Percentiles rank a stretch among this genome's conserved stretches.
Evolutionary conservation across 1,284 basidiomycete species (phyloP).

Genomic region (Schizophyllum commune): DNA sequence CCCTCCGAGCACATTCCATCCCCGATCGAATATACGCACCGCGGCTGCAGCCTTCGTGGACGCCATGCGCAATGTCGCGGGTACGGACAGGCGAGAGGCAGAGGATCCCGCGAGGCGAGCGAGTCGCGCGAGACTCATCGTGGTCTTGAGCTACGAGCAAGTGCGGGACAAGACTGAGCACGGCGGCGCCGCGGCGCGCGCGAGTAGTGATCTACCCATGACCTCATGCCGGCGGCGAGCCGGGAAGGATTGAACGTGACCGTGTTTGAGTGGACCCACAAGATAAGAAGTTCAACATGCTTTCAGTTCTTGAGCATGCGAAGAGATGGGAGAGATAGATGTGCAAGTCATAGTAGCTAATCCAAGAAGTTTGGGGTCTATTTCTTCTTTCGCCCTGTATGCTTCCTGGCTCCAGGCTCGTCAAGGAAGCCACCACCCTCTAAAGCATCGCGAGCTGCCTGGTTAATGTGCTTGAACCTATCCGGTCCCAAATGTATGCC

Average conservation of each 20-base stretch:
- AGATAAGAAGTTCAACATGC: not conserved
- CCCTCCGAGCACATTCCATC: too few relatives aligned
- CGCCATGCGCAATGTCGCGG: not conserved
- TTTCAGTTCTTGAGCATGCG: too few relatives aligned
- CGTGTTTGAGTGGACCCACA: not conserved
- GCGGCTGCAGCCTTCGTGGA: not conserved
- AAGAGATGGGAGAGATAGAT: too few relatives aligned
- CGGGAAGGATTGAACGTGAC: not conserved
- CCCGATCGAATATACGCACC: not conserved
- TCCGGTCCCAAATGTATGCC: slow-evolving; percentile 81
- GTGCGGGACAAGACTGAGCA: not conserved
- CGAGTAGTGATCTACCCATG: not conserved
- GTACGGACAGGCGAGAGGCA: not conserved
- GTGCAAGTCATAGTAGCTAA: not conserved
- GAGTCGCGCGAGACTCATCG: not conserved
- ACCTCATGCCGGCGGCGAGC: not conserved
- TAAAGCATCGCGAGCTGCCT: slow-evolving; percentile 81
- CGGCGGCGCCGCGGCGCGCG: too few relatives aligned
- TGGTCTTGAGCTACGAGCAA: not conserved
- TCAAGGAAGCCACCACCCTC: slow-evolving; percentile 78
- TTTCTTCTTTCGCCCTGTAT: slow-evolving; percentile 10
- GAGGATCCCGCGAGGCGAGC: not conserved
- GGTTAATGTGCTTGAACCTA: slow-evolving; percentile 89
- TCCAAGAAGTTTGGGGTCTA: not conserved
- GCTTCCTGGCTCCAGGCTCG: slow-evolving; percentile 12